Percentiles rank a stretch among this genome's conserved stretches.
These are phyloP conservation scores for Lentinula edodes DNA, from an alignment of 768 basidiomycete species.

Conservation along the genomic window DNA sequence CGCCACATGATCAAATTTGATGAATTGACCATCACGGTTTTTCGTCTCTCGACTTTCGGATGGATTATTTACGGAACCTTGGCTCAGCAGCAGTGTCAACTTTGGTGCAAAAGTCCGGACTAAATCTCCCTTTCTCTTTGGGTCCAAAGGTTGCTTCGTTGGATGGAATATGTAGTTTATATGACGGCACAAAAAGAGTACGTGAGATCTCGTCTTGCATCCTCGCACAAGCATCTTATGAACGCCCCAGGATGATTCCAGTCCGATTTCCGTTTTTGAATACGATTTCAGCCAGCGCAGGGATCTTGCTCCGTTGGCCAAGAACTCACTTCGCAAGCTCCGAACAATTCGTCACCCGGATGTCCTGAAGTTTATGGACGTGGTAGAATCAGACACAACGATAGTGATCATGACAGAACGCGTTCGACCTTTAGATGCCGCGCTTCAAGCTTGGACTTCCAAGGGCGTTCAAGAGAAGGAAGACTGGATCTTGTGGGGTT, in stretches of 20 bases:
- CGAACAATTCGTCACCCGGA: constrained; percentile 93
- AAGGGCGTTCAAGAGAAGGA: constrained; percentile 63
- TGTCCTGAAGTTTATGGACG: constrained; percentile 93
- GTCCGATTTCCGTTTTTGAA: constrained; percentile 84
- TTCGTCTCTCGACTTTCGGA: constrained; percentile 18
- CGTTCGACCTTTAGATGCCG: constrained; percentile 65
- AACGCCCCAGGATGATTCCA: constrained; percentile 73
- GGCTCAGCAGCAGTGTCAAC: constrained; percentile 85
- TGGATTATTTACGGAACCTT: constrained; percentile 80
- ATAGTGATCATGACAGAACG: constrained; percentile 96
- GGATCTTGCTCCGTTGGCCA: constrained; percentile 68
- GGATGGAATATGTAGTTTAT: constrained; percentile 77
- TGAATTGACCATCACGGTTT: not conserved
- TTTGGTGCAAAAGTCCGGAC: constrained; percentile 89
- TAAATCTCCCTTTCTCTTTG: constrained; percentile 83
- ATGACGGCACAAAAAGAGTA: constrained; percentile 88
- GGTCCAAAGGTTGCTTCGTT: constrained; percentile 65
- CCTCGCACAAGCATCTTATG: constrained; percentile 4
- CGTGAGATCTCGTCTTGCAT: constrained; percentile 13
- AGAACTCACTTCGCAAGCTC: constrained; percentile 86
- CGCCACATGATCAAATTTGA: not conserved
- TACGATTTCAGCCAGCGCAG: constrained; percentile 74
- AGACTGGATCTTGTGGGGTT: constrained; percentile 92
- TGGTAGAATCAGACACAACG: constrained; percentile 79
- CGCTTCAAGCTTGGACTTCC: constrained; percentile 56